Evolutionary conservation across 306 rosid species (phyloP).

Genomic region (Castanea sativa): DNA sequence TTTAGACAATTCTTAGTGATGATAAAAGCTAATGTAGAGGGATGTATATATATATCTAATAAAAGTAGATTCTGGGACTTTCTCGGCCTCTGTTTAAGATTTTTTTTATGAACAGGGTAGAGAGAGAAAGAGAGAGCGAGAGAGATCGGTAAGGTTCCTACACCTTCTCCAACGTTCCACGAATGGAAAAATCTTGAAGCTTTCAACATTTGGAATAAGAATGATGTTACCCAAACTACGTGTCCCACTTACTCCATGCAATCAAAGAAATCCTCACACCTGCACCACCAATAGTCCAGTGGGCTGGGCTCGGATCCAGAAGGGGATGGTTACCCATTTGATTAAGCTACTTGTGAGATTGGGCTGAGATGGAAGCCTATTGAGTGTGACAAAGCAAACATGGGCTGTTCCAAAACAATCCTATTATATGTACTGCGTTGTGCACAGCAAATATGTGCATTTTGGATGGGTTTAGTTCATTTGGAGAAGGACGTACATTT

Average conservation of each 20-base stretch:
- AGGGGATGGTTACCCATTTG: background rate
- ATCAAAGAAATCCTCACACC: background rate
- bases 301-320: background rate
- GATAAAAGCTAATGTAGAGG: background rate
- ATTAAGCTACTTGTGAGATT: no score
- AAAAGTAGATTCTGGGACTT: background rate
- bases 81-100: background rate
- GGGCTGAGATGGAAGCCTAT: no score
- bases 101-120: background rate
- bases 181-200: no score
- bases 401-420: no score
- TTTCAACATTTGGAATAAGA: no score
- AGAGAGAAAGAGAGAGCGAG: background rate
- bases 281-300: background rate
- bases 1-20: no score
- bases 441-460: no score
- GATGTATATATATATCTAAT: background rate
- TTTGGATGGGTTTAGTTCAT: no score
- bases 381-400: no score
- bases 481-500: no score
- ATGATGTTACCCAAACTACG: background rate
- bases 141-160: background rate
- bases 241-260: background rate
- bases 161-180: background rate
- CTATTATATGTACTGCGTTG: no score